phyloP scores from a whole-genome alignment of 768 basidiomycete genomes.

The Coprinopsis cinerea region DNA sequence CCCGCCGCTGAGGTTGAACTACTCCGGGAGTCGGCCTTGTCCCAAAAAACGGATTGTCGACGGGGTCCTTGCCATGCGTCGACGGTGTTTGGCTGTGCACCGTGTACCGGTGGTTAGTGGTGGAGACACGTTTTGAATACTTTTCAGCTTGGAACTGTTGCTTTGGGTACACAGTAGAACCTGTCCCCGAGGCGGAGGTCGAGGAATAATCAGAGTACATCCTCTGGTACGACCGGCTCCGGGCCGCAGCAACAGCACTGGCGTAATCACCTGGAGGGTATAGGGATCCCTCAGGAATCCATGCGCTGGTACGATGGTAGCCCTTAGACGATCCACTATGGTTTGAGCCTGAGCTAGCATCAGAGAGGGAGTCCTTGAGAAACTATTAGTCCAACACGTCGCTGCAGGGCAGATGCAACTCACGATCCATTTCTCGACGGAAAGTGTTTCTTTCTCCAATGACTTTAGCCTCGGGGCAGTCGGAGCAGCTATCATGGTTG shows the following conservation, averaged over 20 bases:
- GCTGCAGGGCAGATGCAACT: too few species aligned
- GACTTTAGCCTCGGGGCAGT: conserved; percentile 32
- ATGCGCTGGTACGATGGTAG: conserved; percentile 12
- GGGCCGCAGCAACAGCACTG: conserved; percentile 11
- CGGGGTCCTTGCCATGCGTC: too few species aligned
- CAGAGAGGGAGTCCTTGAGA: not conserved
- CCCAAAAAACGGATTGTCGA: too few species aligned
- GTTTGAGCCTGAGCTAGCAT: not conserved
- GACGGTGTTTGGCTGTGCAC: too few species aligned
- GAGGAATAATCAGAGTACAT: not conserved
- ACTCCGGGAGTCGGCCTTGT: too few species aligned
- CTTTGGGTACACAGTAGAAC: too few species aligned
- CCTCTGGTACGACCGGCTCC: not conserved
- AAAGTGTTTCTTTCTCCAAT: conserved; percentile 34
- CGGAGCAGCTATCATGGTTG: conserved; percentile 24
- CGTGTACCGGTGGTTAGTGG: too few species aligned
- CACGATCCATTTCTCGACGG: conserved; percentile 37
- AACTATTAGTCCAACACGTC: too few species aligned
- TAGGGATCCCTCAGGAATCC: conserved; percentile 38
- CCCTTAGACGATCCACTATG: not conserved
- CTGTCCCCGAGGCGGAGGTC: not conserved
- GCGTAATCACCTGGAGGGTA: conserved; percentile 28
- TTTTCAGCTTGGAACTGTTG: too few species aligned
- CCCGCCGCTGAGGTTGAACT: too few species aligned
- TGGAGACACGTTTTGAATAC: too few species aligned